Evolutionary conservation across 805 yeast genomes (phyloP).

Genomic region (Myxozyma melibiosi): DNA sequence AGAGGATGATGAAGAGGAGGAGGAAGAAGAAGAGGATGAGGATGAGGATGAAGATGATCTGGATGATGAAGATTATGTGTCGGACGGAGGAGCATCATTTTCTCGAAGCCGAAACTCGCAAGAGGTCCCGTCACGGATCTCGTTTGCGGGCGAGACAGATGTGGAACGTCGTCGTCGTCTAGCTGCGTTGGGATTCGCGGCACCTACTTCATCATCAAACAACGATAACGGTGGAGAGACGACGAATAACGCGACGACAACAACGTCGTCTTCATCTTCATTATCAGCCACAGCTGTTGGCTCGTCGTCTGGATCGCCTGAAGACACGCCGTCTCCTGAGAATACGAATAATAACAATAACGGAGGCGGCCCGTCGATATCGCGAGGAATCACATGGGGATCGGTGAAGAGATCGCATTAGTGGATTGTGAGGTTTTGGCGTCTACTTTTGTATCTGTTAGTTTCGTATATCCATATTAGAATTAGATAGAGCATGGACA

Average conservation of each 20-base stretch:
- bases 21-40: constrained; percentile 33
- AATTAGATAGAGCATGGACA: too few relatives aligned
- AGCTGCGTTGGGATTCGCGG: constrained; percentile 43
- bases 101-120: not conserved
- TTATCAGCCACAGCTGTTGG: not conserved
- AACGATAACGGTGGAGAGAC: not conserved
- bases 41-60: constrained; percentile 34
- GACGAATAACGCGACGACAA: not conserved
- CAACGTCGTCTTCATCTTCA: not conserved
- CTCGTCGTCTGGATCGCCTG: not conserved
- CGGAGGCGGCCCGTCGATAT: too few relatives aligned
- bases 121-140: constrained; percentile 19
- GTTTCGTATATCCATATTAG: too few relatives aligned
- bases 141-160: constrained; percentile 55
- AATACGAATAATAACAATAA: not conserved
- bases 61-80: constrained; percentile 39
- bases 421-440: not conserved
- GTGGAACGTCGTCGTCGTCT: constrained; percentile 66
- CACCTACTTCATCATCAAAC: constrained; percentile 29
- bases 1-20: constrained; percentile 32
- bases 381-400: constrained; percentile 30
- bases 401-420: constrained; percentile 20
- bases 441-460: not conserved
- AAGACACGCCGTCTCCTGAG: not conserved
- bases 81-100: constrained; percentile 1